phyloP scores from a whole-genome alignment of 2,329 filamentous ascomycete species.

The Blastomyces gilchristii region DNA sequence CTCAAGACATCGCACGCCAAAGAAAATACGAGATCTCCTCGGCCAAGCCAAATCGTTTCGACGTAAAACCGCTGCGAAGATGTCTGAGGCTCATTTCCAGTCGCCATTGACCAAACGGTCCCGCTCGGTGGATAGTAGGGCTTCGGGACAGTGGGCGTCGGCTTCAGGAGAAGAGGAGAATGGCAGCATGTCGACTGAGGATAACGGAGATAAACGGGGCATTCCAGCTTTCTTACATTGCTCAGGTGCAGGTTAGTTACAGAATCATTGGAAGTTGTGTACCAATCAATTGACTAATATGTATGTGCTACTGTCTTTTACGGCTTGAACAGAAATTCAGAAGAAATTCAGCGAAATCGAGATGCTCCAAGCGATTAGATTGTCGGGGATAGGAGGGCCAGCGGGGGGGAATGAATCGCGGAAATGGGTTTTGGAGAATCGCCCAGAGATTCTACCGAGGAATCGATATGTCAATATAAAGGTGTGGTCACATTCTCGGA shows the following conservation, averaged over 20 bases:
- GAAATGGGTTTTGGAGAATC: conserved; percentile 49
- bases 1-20: conserved; percentile 21
- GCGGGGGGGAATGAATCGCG: conserved; percentile 36
- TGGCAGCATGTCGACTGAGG: conserved; percentile 16
- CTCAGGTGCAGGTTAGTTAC: conserved; percentile 28
- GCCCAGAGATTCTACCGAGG: conserved; percentile 48
- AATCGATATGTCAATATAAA: conserved; percentile 88
- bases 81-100: conserved; percentile 32
- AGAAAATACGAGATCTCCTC: conserved; percentile 33
- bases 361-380: conserved; percentile 44
- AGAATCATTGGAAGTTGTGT: background rate
- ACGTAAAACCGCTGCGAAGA: conserved; percentile 31
- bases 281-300: conserved; percentile 5
- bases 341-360: conserved; percentile 53
- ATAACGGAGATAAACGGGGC: conserved; percentile 18
- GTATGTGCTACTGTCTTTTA: background rate
- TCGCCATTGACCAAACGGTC: conserved; percentile 30
- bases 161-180: conserved; percentile 15
- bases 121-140: conserved; percentile 28
- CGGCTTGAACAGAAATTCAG: conserved; percentile 41
- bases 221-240: conserved; percentile 33
- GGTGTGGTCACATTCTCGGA: conserved; percentile 76
- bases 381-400: background rate
- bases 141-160: conserved; percentile 13
- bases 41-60: conserved; percentile 33